Base-by-base conservation (phyloP, 352 stramenopile species). In the Globisporangium radiosum region DNA sequence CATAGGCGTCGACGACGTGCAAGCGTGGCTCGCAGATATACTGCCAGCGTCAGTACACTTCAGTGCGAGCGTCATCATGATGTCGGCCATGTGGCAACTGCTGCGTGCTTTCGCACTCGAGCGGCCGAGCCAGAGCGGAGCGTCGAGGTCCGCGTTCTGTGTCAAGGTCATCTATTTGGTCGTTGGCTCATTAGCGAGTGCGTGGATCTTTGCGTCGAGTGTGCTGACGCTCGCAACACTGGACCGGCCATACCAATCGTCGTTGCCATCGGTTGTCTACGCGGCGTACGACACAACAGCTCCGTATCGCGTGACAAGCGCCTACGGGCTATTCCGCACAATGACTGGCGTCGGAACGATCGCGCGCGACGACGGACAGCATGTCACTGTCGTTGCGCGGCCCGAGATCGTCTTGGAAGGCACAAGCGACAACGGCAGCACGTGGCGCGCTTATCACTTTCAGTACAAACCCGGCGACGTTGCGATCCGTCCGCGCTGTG, bases 331-430 rank as follows among this genome's bases (percentile, higher is more conserved):
- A 8, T 97, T 97, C 61, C 73, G 90, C 5, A 70, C 69, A 15
- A 97, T 97, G 85, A 97, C 91, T 25, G 90, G 92, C 43, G 87
- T 97, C 7, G 89, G 83, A 19, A 71, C 57, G 2, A 57, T 80
- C 47, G 52, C 69, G 9, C 8, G 6, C 33, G 17, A 36, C 5
- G 50, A 63, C 5, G 69, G 69, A 11, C 38, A 73, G 37, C 66
- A 53, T 5, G 45, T 76, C 13, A 77, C 75, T 1, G 70, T 94
- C 15, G 87, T 96, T 7, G 87, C 77, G 40, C 73, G 90, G 14
- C 90, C 90, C 9, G 91, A 97, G 78, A 85, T 97, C 56, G 82
- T 97, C 36, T 52, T 97, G 7, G 86, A 96, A 71, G 85, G 82
- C 36, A 79, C 71, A 5, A 63, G 65, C 25, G 79, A 88, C 51